Base-by-base conservation (phyloP, 495 filamentous ascomycete species). In the Neurospora africana region DNA sequence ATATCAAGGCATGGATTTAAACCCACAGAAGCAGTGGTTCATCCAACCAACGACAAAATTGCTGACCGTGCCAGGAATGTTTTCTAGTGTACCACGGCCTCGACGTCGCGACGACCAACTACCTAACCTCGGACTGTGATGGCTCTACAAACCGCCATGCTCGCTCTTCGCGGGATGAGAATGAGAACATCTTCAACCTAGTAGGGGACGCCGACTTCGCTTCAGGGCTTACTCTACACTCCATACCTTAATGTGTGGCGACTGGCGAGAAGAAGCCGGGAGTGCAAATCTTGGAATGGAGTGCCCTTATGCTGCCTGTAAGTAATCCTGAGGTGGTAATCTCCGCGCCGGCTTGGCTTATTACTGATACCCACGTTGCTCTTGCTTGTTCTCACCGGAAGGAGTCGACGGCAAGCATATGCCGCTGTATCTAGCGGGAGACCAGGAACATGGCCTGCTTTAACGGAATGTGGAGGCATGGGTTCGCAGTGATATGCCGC, bases 401-500 rank as follows among this genome's bases (percentile, higher is more conserved):
- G 53, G 27, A 61, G 13, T 33, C 23, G 5, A 61, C 23, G 2
- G 53, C 53, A 61, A 61, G 53, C 53, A 61, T 19, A 61, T 30
- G 53, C 53, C 53, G 17, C 23, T 15, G 53, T 61, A 23, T 61
- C 13, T 61, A 61, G 23, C 23, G 13, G 53, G 53, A 30, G 53
- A 61, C 53, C 21, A 53, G 44, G 47, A 58, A 58, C 5, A 27
- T 11, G 47, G 47, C 47, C 5, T 58, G 21, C 23, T 58, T 61
- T n/a, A n/a, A n/a, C n/a, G n/a, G n/a, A 30, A 61, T 30, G 27
- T 33, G 27, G 53, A 61, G 53, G 53, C 53, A 79, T 76, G 72
- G 75, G 70, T 53, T 73, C 53, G 65, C 71, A 68, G 68, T 70
- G 71, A 72, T 72, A 68, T 70, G 71, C 76, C 73, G 78, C 70